Evolutionary conservation across 805 yeast genomes (phyloP), one percentile per base, ranked within the genome.

Genomic region (Nakazawaea ishiwadae): DNA sequence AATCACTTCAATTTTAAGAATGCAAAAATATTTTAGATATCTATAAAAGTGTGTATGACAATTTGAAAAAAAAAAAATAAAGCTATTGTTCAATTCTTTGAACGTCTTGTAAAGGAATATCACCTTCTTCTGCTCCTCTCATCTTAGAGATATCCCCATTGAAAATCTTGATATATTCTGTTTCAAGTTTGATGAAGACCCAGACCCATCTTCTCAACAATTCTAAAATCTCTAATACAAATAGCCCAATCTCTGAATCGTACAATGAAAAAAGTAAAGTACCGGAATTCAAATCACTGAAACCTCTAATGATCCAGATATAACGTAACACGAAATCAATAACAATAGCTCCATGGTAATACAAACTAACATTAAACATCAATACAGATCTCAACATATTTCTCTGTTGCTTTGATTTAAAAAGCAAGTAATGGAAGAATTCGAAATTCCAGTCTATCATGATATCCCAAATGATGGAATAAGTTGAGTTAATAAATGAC

Each of bases 401-500:
- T 3, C 48, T 33, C 14, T 48, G 47, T 7, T 42, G 37, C 14
- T 45, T 38, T 6, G 49, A 41, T 12, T 44, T 39, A 6, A 34
- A 37, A 21, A 59, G 37, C 26, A 56, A 52, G 29, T 53, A 49
- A 34, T 66, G 68, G 51, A 84, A 67, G 7, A 84, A 52, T 9
- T 73, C 72, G 37, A 88, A 68, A 33, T 79, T 78, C 99, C 99
- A 93, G 64, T 93, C 99, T 72, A 78, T 77, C 38, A 73, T 73
- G 10, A 91, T 60, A 59, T 93, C 99, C 99, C 99, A 93, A 42
- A 77, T 64, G 46, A 87, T 84, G 12, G 95, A 75, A 58, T 84
- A 93, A 0, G 77, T 52, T 0, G 98, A 84, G 56, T 85, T 88
- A 31, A 84, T 52, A 1, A 81, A 53, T 3, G 69, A 62, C 4